Evolutionary conservation across 805 yeast species (phyloP).

Genomic region (Saccharomycopsis lassenensis): DNA sequence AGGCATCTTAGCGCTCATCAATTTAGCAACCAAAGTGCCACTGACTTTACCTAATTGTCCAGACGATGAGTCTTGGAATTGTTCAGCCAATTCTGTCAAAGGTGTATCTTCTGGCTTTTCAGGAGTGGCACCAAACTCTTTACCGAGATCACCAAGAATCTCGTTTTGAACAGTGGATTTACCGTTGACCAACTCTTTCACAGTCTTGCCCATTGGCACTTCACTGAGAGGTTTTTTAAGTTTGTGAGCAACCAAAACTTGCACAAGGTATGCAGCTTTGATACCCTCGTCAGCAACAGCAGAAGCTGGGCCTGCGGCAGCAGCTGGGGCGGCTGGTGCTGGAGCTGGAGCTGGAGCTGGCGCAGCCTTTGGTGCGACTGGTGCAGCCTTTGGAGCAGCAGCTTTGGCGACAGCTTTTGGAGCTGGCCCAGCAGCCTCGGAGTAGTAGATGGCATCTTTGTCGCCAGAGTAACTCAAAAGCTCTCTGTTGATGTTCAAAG

Average conservation of each 20-base stretch:
- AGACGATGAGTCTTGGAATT: slow-evolving; percentile 80
- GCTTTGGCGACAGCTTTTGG: slow-evolving; percentile 32
- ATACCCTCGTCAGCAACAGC: slow-evolving; percentile 85
- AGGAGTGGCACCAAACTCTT: slow-evolving; percentile 96
- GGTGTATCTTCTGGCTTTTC: slow-evolving; percentile 99
- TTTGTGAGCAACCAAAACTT: slow-evolving; percentile 89
- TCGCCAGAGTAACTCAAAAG: slow-evolving; percentile 93
- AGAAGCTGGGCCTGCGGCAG: slow-evolving; percentile 40
- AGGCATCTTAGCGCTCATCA: slow-evolving; percentile 96
- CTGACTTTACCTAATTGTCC: slow-evolving; percentile 94
- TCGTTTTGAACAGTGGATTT: slow-evolving; percentile 98
- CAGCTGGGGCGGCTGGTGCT: slow-evolving; percentile 22
- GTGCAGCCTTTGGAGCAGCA: slow-evolving; percentile 27
- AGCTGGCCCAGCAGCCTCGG: slow-evolving; percentile 45
- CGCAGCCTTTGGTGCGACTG: slow-evolving; percentile 28
- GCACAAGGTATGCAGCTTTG: slow-evolving; percentile 71
- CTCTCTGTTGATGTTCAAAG: slow-evolving; percentile 76
- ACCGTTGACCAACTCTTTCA: slow-evolving; percentile 96
- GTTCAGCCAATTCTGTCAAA: slow-evolving; percentile 87
- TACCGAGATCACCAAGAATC: slow-evolving; percentile 96
- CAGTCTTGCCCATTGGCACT: slow-evolving; percentile 81
- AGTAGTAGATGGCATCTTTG: slow-evolving; percentile 88
- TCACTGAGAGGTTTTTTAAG: slow-evolving; percentile 83
- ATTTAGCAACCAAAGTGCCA: slow-evolving; percentile 75
- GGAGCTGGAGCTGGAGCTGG: slow-evolving; percentile 20